These are phyloP conservation scores for Amauroascus niger DNA, from an alignment of 2,329 filamentous ascomycete genomes.

Conservation along the genomic window DNA sequence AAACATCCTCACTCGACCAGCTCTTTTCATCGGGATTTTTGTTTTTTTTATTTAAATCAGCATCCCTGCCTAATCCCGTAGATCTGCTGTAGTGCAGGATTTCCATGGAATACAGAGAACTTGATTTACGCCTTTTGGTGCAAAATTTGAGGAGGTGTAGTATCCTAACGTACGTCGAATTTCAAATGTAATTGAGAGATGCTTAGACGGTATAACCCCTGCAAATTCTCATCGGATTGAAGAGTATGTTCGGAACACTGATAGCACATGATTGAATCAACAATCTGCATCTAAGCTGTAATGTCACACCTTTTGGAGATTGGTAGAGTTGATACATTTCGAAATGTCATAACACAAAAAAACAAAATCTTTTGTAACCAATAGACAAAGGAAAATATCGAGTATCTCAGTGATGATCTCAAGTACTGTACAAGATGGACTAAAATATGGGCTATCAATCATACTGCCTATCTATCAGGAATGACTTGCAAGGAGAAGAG, in stretches of 20 bases:
- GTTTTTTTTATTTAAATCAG: neutral
- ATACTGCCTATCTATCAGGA: constrained; percentile 13
- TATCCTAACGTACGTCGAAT: no score
- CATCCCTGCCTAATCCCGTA: neutral
- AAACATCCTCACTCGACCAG: neutral
- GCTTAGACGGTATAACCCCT: no score
- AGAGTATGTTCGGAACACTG: no score
- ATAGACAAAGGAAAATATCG: constrained; percentile 3
- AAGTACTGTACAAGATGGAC: constrained; percentile 15
- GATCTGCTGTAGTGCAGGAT: neutral
- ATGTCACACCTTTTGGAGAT: neutral
- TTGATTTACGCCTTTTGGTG: no score
- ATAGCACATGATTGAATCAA: no score
- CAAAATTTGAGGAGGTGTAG: no score
- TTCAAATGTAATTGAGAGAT: no score
- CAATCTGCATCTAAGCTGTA: neutral
- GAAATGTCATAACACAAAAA: neutral
- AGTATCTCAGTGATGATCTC: constrained; percentile 11
- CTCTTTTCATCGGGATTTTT: neutral
- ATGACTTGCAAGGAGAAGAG: neutral
- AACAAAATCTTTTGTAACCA: constrained; percentile 3
- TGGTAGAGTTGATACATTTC: neutral
- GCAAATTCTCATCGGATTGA: no score
- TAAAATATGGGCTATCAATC: constrained; percentile 11
- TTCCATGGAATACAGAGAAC: neutral